Evolutionary conservation across 31 red algal species (phyloP).

Genomic region (Bonnemaisonia californica): DNA sequence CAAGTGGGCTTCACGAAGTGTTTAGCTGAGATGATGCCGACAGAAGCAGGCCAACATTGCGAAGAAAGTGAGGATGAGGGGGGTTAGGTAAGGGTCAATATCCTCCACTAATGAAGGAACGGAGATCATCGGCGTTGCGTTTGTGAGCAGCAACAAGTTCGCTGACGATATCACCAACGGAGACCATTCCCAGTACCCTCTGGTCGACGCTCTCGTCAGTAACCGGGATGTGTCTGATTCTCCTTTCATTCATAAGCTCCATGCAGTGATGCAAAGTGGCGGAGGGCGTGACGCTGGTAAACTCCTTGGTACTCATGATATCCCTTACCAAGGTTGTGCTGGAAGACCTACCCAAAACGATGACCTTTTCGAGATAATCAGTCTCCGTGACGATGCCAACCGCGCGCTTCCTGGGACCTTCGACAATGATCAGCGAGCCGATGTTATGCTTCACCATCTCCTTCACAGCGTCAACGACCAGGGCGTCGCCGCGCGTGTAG

Average conservation of each 20-base stretch:
- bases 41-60: too few species aligned
- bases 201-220: constrained; percentile 45
- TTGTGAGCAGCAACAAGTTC: constrained; percentile 73
- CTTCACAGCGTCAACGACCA: constrained; percentile 80
- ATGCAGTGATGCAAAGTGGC: constrained; percentile 78
- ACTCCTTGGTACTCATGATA: constrained; percentile 83
- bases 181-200: constrained; percentile 76
- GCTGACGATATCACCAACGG: constrained; percentile 86
- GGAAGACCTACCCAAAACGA: constrained; percentile 62
- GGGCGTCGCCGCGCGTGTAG: constrained; percentile 54
- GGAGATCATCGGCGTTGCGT: constrained; percentile 54
- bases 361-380: constrained; percentile 85
- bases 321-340: constrained; percentile 68
- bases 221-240: constrained; percentile 85
- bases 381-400: constrained; percentile 84
- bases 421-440: constrained; percentile 78
- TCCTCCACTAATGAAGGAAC: constrained; percentile 69
- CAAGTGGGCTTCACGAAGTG: too few species aligned
- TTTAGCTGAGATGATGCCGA: too few species aligned
- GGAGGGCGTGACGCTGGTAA: constrained; percentile 57
- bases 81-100: constrained; percentile 28
- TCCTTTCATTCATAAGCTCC: constrained; percentile 79
- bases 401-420: constrained; percentile 52
- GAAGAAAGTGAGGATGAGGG: neutral
- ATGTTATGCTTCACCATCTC: constrained; percentile 91